These are phyloP conservation scores for Ophiostoma montium DNA, from an alignment of 2,329 filamentous ascomycete genomes.

Conservation along the genomic window DNA sequence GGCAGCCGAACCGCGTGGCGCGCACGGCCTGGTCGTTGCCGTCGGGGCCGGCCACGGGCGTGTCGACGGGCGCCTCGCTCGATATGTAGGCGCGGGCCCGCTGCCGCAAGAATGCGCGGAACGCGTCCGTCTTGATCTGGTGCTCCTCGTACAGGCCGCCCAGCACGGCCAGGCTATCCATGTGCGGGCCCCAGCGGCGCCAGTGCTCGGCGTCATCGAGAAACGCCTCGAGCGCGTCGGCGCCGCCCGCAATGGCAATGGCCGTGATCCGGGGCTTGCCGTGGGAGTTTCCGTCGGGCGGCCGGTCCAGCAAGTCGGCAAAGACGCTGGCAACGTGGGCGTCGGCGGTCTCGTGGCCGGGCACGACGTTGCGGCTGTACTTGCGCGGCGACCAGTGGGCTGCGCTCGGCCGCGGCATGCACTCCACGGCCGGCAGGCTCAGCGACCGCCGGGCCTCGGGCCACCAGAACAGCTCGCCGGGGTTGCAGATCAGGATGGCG, in stretches of 20 bases:
- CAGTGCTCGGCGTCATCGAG: slow-evolving; percentile 42
- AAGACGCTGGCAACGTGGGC: slow-evolving; percentile 58
- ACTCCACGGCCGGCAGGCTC: slow-evolving; percentile 40
- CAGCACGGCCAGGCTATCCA: slow-evolving; percentile 36
- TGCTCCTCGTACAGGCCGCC: slow-evolving; percentile 29
- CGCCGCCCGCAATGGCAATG: slow-evolving; percentile 55
- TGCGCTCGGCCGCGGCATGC: slow-evolving; percentile 46
- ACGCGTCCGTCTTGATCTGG: slow-evolving; percentile 27
- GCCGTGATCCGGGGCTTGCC: slow-evolving; percentile 50
- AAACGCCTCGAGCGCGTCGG: slow-evolving; percentile 41
- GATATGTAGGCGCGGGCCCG: slow-evolving; percentile 47
- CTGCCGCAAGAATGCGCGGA: slow-evolving; percentile 38
- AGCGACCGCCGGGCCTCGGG: slow-evolving; percentile 46
- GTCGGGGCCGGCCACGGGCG: slow-evolving; percentile 36
- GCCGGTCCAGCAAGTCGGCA: slow-evolving; percentile 39
- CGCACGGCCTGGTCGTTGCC: slow-evolving; percentile 28
- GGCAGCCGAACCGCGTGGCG: slow-evolving; percentile 41
- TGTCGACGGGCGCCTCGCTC: slow-evolving; percentile 36
- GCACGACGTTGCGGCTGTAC: slow-evolving; percentile 45
- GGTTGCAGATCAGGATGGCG: slow-evolving; percentile 63
- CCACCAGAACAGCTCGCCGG: slow-evolving; percentile 66
- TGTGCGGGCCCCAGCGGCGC: slow-evolving; percentile 25
- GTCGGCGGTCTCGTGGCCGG: slow-evolving; percentile 38
- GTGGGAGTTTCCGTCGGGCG: slow-evolving; percentile 14
- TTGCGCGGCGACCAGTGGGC: slow-evolving; percentile 39